Evolutionary conservation across 495 filamentous ascomycete genomes (phyloP).

Genomic region (Amniculicola lignicola): DNA sequence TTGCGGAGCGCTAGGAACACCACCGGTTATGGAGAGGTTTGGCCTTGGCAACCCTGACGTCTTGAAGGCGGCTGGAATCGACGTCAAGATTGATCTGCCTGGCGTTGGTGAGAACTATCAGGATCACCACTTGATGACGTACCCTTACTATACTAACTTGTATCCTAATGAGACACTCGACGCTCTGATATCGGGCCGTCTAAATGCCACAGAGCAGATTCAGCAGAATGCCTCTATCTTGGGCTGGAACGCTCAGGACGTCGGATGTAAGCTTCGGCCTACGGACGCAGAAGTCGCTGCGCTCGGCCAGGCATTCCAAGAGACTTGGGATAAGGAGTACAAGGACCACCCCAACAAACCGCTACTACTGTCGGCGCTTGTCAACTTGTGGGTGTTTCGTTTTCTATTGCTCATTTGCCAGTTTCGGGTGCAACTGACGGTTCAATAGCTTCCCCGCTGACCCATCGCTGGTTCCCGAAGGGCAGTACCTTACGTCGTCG

Average conservation of each 20-base stretch:
- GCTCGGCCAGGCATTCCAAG: constrained; percentile 30
- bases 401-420: too few species aligned
- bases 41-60: constrained; percentile 34
- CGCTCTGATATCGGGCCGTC: constrained; percentile 38
- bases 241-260: constrained; percentile 50
- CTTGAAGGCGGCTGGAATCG: constrained; percentile 22
- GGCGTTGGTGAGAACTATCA: constrained; percentile 37
- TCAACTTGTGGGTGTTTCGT: constrained; percentile 27
- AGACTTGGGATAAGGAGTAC: constrained; percentile 28
- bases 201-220: constrained; percentile 35
- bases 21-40: constrained; percentile 38
- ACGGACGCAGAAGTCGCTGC: constrained; percentile 28
- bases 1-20: constrained; percentile 36
- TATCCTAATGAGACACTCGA: constrained; percentile 30
- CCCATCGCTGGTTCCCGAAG: constrained; percentile 32
- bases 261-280: constrained; percentile 35
- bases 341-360: constrained; percentile 24
- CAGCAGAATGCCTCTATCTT: constrained; percentile 38
- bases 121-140: constrained; percentile 33
- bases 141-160: constrained; percentile 30
- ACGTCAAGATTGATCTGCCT: constrained; percentile 26
- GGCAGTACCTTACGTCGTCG: constrained; percentile 43
- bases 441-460: constrained; percentile 36
- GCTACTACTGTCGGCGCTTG: constrained; percentile 12
- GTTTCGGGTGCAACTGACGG: background rate